A percentile compares a stretch with the other conserved stretches of the same genome.
Evolutionary conservation across 106 monocot genomes (phyloP).

Genomic region (Dendrobium officinale): DNA sequence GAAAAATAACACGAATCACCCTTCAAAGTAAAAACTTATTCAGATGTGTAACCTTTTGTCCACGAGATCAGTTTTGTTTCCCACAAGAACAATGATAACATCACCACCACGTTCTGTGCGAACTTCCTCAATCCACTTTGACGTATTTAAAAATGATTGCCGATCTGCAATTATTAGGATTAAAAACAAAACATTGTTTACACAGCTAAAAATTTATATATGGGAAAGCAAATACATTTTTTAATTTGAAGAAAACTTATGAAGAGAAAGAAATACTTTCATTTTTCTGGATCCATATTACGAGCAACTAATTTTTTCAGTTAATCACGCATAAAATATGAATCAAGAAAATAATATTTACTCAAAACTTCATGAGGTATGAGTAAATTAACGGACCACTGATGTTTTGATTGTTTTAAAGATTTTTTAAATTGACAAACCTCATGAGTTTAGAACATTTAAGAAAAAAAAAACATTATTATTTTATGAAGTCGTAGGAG

Average conservation of each 20-base stretch:
- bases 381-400: neutral
- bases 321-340: neutral
- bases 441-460: neutral
- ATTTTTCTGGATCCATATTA: neutral
- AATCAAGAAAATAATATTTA: neutral
- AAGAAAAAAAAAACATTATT: neutral
- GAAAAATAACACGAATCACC: neutral
- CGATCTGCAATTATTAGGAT: constrained; percentile 9
- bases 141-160: constrained; percentile 26
- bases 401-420: neutral
- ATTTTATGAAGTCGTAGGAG: neutral
- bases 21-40: neutral
- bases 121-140: constrained; percentile 29
- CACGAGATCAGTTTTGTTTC: constrained; percentile 25
- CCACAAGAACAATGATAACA: constrained; percentile 28
- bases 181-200: neutral
- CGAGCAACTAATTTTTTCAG: neutral
- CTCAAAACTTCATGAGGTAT: neutral
- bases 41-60: constrained; percentile 18
- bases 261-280: neutral
- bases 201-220: neutral
- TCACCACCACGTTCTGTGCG: constrained; percentile 28
- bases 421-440: neutral
- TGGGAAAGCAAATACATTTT: neutral
- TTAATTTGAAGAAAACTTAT: neutral